Base-by-base conservation (phyloP, 2,329 filamentous ascomycete species). In the Decorospora gaudefroyi region DNA sequence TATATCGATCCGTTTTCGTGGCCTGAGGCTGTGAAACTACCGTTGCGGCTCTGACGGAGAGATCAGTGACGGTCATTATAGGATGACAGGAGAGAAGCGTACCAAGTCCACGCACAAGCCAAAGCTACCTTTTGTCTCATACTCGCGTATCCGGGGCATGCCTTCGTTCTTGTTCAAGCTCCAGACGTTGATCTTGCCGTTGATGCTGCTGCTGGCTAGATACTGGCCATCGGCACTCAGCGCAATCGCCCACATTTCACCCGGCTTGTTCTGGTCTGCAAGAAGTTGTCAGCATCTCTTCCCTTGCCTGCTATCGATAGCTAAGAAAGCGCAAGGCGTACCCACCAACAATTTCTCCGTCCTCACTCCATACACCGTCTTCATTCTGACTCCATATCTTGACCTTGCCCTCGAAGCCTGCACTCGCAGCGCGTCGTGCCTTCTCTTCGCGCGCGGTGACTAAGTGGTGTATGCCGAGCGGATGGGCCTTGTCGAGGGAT, bases 1-100 rank as follows among this genome's bases (percentile, higher is more conserved):
- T 96, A 96, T 51, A 97, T 82, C 9, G 84, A 85, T 11, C 93
- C 93, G 62, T 88, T 96, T 68, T 96, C 88, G 72, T 99, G 92
- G 0, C 93, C 93, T 38, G 87, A 95, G 3, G 91, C 92, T 19
- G 91, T 95, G 69, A 90, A 87, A 51, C 82, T 85, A 39, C 91
- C 92, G 69, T 99, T 87, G 13, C 75, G 67, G 47, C 81, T 85
- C 80, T 83, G 47, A 12, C 22, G 42, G 3, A 21, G 17, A 7
- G 16, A 13, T 55, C 19, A 55, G 46, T 8, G 12, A 16, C 6
- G 7, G 7, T 5, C 13, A 12, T 9, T 5, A 4, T 28, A 15
- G 23, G 16, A 4, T 3, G 7, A 33, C 13, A 7, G 18, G 23
- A 6, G 3, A 7, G 6, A 26, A 28, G 55, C 71, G 46, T 72